Conservation (phyloP, 805 yeast genomes). For the Schwanniomyces pseudopolymorphus region DNA sequence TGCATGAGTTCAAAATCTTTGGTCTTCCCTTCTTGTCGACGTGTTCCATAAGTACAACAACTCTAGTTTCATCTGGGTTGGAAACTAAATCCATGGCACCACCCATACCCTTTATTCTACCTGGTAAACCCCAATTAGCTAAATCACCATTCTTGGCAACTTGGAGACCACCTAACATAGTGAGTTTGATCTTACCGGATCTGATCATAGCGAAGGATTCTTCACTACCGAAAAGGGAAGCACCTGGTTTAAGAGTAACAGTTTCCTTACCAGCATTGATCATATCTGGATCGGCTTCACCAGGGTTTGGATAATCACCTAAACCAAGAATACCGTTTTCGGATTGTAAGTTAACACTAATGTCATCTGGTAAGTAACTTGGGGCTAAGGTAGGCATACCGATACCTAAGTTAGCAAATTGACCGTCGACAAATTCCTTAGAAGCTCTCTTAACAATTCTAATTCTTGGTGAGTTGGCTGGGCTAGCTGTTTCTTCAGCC, state of each 20-base stretch:
- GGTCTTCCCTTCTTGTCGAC: conserved; percentile 46
- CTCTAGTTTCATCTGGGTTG: conserved; percentile 44
- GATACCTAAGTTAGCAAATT: conserved; percentile 47
- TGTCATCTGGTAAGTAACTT: conserved; percentile 31
- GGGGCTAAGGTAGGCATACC: conserved; percentile 55
- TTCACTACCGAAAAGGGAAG: conserved; percentile 48
- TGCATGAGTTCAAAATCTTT: conserved; percentile 44
- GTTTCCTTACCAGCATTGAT: conserved; percentile 56
- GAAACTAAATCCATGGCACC: conserved; percentile 56
- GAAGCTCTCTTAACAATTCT: conserved; percentile 46
- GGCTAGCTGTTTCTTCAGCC: conserved; percentile 6
- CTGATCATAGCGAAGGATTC: conserved; percentile 53
- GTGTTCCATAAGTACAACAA: conserved; percentile 50
- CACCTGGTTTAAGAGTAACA: conserved; percentile 46
- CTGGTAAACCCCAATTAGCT: conserved; percentile 55
- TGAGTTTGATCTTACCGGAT: conserved; percentile 43
- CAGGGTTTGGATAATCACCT: conserved; percentile 45
- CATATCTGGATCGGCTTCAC: conserved; percentile 47
- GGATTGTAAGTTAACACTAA: conserved; percentile 43
- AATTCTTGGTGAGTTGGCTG: conserved; percentile 22
- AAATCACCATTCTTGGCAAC: conserved; percentile 48
- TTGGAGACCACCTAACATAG: conserved; percentile 51
- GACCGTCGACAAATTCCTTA: conserved; percentile 43
- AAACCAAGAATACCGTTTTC: conserved; percentile 52
- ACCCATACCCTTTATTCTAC: conserved; percentile 52